Evolutionary conservation across 2,329 filamentous ascomycete genomes (phyloP), one percentile per base, ranked within the genome.

Genomic region (Xylaria polymorpha): DNA sequence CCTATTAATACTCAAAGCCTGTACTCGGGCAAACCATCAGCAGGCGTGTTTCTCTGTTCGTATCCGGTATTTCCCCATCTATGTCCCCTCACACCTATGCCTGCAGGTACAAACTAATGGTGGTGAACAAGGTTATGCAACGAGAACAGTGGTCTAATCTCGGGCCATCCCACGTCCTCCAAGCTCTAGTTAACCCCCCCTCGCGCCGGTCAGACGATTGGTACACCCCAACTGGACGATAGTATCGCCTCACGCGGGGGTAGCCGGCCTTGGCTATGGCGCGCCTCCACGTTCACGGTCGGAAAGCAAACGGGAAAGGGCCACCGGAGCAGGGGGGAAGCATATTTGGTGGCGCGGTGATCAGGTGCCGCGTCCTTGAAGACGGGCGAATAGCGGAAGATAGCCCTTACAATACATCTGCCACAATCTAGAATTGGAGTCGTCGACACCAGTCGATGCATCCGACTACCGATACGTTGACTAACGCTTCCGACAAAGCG

Each of bases 211-310:
- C 56, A 61, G 41, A 6, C 9, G 12, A 39, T 50, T 51, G 32
- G 39, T 10, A 48, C 37, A 12, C 43, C 37, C 67, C 41, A 46
- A 69, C 39, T 69, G 60, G 67, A 67, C 25, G 44, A 46, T 22
- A n/a, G 22, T 14, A 44, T 41, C 32, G 59, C 41, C 48, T 59
- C 46, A 46, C 29, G 46, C 61, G 39, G 53, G 64, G 58, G 14
- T 48, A 22, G 43, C 58, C 50, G 44, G 51, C 51, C 53, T 50
- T 57, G 48, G 64, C 46, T n/a, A 14, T 25, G 9, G 20, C 44
- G 37, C 4, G 15, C 57, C 56, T 46, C 25, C 58, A 57, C 58
- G 22, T 46, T 22, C 14, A 46, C 55, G 29, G 41, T 56, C 35
- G 41, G 37, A 25, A 48, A 29, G 20, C 4, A 29, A 8, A 5